Evolutionary conservation across 345 rosid species (phyloP), one percentile per base, ranked within the genome.

Genomic region (Turnera subulata): DNA sequence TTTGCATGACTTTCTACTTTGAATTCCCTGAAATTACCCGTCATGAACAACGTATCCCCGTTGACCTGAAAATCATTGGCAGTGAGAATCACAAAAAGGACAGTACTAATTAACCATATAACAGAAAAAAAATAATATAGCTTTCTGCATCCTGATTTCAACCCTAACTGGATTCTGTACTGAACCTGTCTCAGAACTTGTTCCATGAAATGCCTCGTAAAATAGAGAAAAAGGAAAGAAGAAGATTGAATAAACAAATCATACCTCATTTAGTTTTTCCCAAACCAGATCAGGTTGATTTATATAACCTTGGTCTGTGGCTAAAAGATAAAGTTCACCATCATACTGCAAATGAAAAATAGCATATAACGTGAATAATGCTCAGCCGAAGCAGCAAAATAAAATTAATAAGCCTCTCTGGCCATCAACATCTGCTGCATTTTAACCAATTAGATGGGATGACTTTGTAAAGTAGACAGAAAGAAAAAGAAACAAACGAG

Each of bases 241-340:
- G 35, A 29, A 3, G 35, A 29, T 8, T 29, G 35, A 29, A 8
- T 29, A 29, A 29, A 4, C 35, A 8, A 29, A 3, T 8, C 8
- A 46, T 84, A 94, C 97, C 99, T 94, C 96, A 69, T 86, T 88
- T 37, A 94, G 73, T 71, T 90, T 90, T 72, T 94, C 97, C 99
- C 99, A 94, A 25, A 94, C 99, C 78, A 94, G 70, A 74, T 90
- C 91, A 19, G 88, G 89, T 76, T 94, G 93, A 71, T 84, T 85
- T 60, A 94, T 63, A 69, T 90, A 91, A 57, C 99, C 99, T 75
- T 90, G 97, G 78, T 94, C 99, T 15, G 97, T 90, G 51, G 95
- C 99, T 81, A 90, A 72, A 63, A 94, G 97, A 75, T 94, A 94
- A 17, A 94, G 97, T 61, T 94, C 85, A 53, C 93, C 86, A 62